Conservation (phyloP, 2,329 filamentous ascomycete species). For the Daldinia eschscholtzii region DNA sequence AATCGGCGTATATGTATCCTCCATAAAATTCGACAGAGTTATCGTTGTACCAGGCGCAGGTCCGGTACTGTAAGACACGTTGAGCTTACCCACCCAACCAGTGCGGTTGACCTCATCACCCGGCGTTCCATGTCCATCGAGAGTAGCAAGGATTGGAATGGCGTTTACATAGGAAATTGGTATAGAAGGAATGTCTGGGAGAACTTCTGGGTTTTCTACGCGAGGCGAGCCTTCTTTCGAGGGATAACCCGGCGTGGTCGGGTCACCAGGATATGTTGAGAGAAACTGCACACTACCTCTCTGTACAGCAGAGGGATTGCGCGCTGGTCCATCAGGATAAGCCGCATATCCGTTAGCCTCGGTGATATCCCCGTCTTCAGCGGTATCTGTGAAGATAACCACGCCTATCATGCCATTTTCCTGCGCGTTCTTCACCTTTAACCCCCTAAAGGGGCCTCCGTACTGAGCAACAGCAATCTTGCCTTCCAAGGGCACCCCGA, state of each 20-base stretch:
- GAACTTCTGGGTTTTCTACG: conserved; percentile 70
- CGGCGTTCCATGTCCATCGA: conserved; percentile 80
- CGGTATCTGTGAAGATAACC: conserved; percentile 80
- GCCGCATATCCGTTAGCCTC: conserved; percentile 78
- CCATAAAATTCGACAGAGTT: conserved; percentile 76
- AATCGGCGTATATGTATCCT: conserved; percentile 76
- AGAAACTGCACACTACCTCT: conserved; percentile 81
- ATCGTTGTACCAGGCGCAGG: conserved; percentile 69
- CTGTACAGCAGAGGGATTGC: conserved; percentile 83
- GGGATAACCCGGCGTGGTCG: conserved; percentile 85
- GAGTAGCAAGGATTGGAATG: conserved; percentile 79
- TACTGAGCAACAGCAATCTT: conserved; percentile 86
- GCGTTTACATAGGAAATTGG: conserved; percentile 85
- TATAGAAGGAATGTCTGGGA: conserved; percentile 82
- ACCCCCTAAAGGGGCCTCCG: conserved; percentile 79
- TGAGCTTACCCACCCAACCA: conserved; percentile 68
- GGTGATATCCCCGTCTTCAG: conserved; percentile 80
- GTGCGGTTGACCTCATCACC: conserved; percentile 73
- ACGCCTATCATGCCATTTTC: conserved; percentile 80
- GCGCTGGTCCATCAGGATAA: conserved; percentile 81
- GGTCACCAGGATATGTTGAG: conserved; percentile 71
- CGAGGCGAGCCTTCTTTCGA: conserved; percentile 79
- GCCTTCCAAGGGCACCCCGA: conserved; percentile 76
- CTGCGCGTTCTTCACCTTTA: conserved; percentile 87
- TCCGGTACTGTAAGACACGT: conserved; percentile 59